These are phyloP conservation scores for Fusarium subtropicale DNA, from an alignment of 2,329 filamentous ascomycete species.

Conservation along the genomic window DNA sequence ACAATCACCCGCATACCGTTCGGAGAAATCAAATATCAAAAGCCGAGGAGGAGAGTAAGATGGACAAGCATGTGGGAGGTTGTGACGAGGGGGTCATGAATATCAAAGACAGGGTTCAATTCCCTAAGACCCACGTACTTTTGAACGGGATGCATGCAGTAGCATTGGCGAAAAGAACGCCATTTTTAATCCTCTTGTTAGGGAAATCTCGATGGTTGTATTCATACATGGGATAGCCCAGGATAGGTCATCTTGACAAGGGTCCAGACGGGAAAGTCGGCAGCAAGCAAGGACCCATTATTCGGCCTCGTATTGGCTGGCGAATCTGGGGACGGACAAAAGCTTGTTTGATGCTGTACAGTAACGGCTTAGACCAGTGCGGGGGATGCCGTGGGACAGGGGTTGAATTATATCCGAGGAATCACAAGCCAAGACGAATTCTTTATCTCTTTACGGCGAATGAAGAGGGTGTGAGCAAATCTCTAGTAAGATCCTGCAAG, in stretches of 20 bases:
- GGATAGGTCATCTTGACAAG: conserved; percentile 1
- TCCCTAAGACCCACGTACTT: conserved; percentile 15
- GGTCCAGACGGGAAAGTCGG: conserved; percentile 22
- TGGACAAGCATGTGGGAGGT: conserved; percentile 35
- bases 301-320: background rate
- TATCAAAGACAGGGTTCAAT: conserved; percentile 4
- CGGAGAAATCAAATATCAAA: conserved; percentile 7
- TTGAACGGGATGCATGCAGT: conserved; percentile 18
- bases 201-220: conserved; percentile 12
- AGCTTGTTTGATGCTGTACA: conserved; percentile 26
- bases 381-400: conserved; percentile 21
- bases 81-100: conserved; percentile 9
- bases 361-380: conserved; percentile 18
- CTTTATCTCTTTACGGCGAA: background rate
- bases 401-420: conserved; percentile 32
- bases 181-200: background rate
- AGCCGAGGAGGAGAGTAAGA: conserved; percentile 24
- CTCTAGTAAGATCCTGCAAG: conserved; percentile 18
- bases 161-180: background rate
- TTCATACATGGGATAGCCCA: conserved; percentile 1
- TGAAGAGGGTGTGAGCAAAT: background rate
- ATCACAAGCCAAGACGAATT: conserved; percentile 36
- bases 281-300: conserved; percentile 4
- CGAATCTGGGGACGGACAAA: conserved; percentile 12
- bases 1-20: background rate